Conservation (phyloP, 2,329 filamentous ascomycete genomes). For the Monilinia fructigena region DNA sequence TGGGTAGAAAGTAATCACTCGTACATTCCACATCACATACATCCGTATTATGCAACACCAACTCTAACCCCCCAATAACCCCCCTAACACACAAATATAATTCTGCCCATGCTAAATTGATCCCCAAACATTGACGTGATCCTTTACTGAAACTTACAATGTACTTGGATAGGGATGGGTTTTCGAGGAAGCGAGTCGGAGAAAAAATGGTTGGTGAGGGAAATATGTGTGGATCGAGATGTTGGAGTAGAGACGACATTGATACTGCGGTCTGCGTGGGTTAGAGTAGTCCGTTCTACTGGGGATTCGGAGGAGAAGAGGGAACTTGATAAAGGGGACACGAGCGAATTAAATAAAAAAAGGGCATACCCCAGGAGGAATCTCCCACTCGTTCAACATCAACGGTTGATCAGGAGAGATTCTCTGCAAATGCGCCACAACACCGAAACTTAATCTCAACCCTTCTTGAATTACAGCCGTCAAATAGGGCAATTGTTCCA, state of each 20-base stretch:
- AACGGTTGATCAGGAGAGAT: constrained; percentile 32
- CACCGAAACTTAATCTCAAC: constrained; percentile 40
- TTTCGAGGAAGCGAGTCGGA: constrained; percentile 46
- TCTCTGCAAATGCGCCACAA: constrained; percentile 36
- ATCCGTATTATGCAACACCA: constrained; percentile 36
- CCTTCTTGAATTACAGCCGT: constrained; percentile 41
- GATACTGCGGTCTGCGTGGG: constrained; percentile 41
- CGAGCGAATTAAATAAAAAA: no score
- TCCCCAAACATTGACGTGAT: constrained; percentile 45
- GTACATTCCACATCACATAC: constrained; percentile 27
- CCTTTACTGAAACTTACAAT: constrained; percentile 47
- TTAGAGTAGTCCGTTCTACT: background rate
- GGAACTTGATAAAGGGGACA: background rate
- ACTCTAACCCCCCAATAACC: constrained; percentile 21
- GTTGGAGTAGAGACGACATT: constrained; percentile 43
- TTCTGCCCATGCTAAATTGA: constrained; percentile 27
- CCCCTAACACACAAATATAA: constrained; percentile 18
- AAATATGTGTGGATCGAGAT: constrained; percentile 44
- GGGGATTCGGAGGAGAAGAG: no score
- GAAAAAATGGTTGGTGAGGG: constrained; percentile 43
- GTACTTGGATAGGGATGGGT: constrained; percentile 30
- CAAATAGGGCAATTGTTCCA: constrained; percentile 39
- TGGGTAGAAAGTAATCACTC: background rate
- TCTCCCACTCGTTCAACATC: constrained; percentile 29
- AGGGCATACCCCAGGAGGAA: constrained; percentile 21